Evolutionary conservation across 257 asterid genomes (phyloP).

Genomic region (Solanum infundibuliforme): DNA sequence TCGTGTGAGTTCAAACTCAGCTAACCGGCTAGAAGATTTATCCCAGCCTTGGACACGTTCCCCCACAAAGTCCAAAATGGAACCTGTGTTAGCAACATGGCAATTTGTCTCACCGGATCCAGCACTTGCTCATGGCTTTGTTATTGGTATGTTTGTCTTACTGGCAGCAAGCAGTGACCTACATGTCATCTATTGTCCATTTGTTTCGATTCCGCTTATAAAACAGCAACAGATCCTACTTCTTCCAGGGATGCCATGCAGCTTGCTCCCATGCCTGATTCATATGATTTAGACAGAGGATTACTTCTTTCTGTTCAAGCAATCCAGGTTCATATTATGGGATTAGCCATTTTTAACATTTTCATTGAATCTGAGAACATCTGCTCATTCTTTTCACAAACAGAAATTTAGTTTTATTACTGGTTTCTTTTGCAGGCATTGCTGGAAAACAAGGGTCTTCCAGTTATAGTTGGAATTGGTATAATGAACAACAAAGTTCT

Average conservation of each 20-base stretch:
- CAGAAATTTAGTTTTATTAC: constrained; percentile 4
- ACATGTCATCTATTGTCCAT: not conserved
- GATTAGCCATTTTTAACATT: not conserved
- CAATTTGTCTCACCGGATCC: constrained; percentile 51
- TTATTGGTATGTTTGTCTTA: constrained; percentile 33
- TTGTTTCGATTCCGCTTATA: constrained; percentile 29
- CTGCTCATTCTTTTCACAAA: not conserved
- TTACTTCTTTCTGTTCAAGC: constrained; percentile 96
- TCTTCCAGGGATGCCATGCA: constrained; percentile 61
- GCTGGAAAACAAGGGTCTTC: constrained; percentile 92
- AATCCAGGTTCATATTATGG: constrained; percentile 48
- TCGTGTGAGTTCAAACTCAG: constrained; percentile 66
- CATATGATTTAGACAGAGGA: constrained; percentile 95
- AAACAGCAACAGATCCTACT: constrained; percentile 70
- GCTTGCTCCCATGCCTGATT: constrained; percentile 94
- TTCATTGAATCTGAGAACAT: not conserved
- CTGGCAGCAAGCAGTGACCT: constrained; percentile 6
- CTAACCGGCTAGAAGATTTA: constrained; percentile 76
- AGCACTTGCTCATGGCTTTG: constrained; percentile 35
- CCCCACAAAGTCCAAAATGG: constrained; percentile 88
- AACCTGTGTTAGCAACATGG: constrained; percentile 85
- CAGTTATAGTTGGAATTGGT: constrained; percentile 98
- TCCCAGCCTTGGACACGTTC: constrained; percentile 99
- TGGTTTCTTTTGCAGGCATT: constrained; percentile 54
- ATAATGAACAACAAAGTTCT: constrained; percentile 9